Percentiles rank a stretch among this genome's conserved stretches.
These are phyloP conservation scores for Echium plantagineum DNA, from an alignment of 257 asterid species.

Conservation along the genomic window DNA sequence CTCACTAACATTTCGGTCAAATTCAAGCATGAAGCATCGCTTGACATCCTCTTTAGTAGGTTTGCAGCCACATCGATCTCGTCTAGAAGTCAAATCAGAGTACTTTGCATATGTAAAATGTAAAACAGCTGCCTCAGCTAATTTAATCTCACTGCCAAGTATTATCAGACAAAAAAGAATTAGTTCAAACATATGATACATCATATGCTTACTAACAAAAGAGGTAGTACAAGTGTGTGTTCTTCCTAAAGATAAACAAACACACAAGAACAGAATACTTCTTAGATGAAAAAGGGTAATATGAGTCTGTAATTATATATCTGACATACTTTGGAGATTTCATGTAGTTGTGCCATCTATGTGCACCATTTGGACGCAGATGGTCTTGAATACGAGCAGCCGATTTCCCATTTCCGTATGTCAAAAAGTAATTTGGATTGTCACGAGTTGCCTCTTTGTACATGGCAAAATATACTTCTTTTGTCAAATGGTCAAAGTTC, in stretches of 20 bases:
- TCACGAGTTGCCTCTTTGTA: constrained; percentile 55
- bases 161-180: background rate
- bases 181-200: background rate
- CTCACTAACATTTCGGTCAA: constrained; percentile 49
- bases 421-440: constrained; percentile 66
- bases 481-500: constrained; percentile 50
- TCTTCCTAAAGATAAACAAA: background rate
- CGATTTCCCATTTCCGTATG: constrained; percentile 74
- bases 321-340: constrained; percentile 50
- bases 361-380: constrained; percentile 87
- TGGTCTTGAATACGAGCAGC: constrained; percentile 68
- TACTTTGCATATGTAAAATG: constrained; percentile 77
- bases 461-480: constrained; percentile 46
- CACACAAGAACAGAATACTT: background rate
- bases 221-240: background rate
- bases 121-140: constrained; percentile 72
- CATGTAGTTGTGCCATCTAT: constrained; percentile 74
- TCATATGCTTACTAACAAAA: background rate
- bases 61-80: constrained; percentile 67
- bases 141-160: constrained; percentile 43
- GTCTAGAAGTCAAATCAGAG: constrained; percentile 57
- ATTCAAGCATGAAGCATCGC: constrained; percentile 61
- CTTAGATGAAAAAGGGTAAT: too few species aligned
- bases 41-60: constrained; percentile 58
- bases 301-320: background rate